Evolutionary conservation across 2,329 filamentous ascomycete genomes (phyloP), one percentile per base, ranked within the genome.

Genomic region (Penicillium sp.): DNA sequence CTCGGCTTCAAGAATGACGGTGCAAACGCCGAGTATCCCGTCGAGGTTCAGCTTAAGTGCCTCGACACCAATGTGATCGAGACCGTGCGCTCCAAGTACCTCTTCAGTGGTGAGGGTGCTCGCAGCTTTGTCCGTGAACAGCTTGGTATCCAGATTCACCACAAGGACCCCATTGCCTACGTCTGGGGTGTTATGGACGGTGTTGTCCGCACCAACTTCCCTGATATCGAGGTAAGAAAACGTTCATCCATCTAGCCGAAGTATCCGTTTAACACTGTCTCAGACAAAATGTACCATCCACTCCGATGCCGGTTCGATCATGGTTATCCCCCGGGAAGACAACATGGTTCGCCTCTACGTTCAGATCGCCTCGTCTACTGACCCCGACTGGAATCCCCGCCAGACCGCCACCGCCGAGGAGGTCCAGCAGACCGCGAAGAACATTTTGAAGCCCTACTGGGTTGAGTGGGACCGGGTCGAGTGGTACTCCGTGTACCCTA

Each of bases 41-140:
- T 96, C 1, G 81, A 89, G 58, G 90, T 96, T 25, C 79, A 85
- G 52, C 74, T 96, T 43, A 83, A 87, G 65, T 88, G 92, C 62
- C 79, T 91, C 13, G 88, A 95, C 63, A 89, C 89, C 27, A 83
- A 82, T 20, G 75, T 79, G 8, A 79, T 78, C 33, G 88, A 95
- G 73, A 91, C 76, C 1, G 76, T 85, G 10, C 76, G 81, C 50
- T 72, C 82, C 36, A 85, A 84, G 69, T 85, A 85, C 54, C 70
- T 85, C 11, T 85, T 85, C 69, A 82, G 80, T 62, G 83, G 81
- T 33, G 83, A 85, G 68, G 83, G 83, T 41, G 81, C 83, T 22
- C 76, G 78, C 56, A 84, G 81, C 64, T 84, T 83, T 59, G 76
- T 85, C 6, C 72, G 83, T 50, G 78, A 84, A 49, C 75, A 83